Evolutionary conservation across 805 yeast species (phyloP).

Genomic region (Yarrowia porcina): DNA sequence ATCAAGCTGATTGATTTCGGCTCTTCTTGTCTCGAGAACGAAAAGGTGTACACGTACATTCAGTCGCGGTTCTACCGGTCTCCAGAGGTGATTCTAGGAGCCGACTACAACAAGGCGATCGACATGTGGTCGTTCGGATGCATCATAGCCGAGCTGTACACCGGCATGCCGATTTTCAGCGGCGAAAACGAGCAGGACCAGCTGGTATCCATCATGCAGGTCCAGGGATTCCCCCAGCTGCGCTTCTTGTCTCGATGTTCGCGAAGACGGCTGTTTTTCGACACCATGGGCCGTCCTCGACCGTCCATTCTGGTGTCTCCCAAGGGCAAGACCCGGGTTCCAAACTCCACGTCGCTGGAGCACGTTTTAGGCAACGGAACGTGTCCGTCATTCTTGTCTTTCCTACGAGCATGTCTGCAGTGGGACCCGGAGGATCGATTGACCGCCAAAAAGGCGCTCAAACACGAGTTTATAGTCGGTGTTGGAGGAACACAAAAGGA

Average conservation of each 20-base stretch:
- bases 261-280: constrained; percentile 42
- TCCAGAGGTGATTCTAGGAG: constrained; percentile 92
- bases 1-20: constrained; percentile 83
- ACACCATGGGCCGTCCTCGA: constrained; percentile 38
- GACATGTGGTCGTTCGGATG: constrained; percentile 99
- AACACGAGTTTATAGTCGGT: constrained; percentile 39
- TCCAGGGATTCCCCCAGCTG: constrained; percentile 82
- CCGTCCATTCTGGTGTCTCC: constrained; percentile 29
- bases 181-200: constrained; percentile 88
- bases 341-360: constrained; percentile 32
- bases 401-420: constrained; percentile 62
- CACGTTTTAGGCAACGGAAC: constrained; percentile 32
- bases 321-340: constrained; percentile 32
- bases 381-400: constrained; percentile 38
- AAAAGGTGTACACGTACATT: constrained; percentile 90
- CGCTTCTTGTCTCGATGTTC: constrained; percentile 37
- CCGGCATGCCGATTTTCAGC: constrained; percentile 93
- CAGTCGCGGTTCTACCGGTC: constrained; percentile 96
- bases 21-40: constrained; percentile 49
- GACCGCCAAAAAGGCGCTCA: constrained; percentile 39
- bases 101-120: constrained; percentile 81
- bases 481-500: neutral
- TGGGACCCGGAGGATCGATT: constrained; percentile 60
- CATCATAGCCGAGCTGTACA: constrained; percentile 88
- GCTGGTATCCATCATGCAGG: constrained; percentile 82